Evolutionary conservation across 2,329 filamentous ascomycete species (phyloP).

Genomic region (Epichloe glyceriae): DNA sequence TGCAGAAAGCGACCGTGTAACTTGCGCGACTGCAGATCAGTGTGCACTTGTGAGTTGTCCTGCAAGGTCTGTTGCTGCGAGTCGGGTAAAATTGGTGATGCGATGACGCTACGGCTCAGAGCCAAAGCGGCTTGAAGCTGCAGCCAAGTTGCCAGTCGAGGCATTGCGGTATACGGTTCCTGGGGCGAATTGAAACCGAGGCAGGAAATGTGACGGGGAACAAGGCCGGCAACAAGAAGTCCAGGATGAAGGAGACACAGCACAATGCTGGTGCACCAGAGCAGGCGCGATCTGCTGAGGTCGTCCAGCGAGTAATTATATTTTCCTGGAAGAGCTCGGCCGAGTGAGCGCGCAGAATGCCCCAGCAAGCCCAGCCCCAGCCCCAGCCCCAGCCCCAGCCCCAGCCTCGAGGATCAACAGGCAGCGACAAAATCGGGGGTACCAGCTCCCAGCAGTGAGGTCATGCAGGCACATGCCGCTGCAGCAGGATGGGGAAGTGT

Average conservation of each 20-base stretch:
- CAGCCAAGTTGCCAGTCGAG: slow-evolving; percentile 16
- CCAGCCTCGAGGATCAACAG: background rate
- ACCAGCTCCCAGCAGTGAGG: background rate
- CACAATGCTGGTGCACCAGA: background rate
- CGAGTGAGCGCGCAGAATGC: no score
- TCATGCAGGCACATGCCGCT: background rate
- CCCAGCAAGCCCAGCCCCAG: no score
- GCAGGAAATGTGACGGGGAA: background rate
- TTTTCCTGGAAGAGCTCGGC: background rate
- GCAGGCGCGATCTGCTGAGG: background rate
- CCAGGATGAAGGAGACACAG: background rate
- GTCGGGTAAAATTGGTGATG: slow-evolving; percentile 13
- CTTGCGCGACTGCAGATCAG: slow-evolving; percentile 23
- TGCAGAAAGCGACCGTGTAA: slow-evolving; percentile 71
- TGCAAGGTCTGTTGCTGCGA: slow-evolving; percentile 7
- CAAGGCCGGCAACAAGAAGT: background rate
- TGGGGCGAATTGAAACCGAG: background rate
- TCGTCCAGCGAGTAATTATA: background rate
- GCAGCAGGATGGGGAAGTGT: background rate
- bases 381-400: background rate
- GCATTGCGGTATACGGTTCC: slow-evolving; percentile 8
- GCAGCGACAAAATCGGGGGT: background rate
- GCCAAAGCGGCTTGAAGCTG: slow-evolving; percentile 15
- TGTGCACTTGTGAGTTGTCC: background rate
- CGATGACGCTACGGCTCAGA: slow-evolving; percentile 10